Percentiles rank a stretch among this genome's conserved stretches.
Conservation (phyloP, 306 rosid genomes). For the Acmispon strigosus region DNA sequence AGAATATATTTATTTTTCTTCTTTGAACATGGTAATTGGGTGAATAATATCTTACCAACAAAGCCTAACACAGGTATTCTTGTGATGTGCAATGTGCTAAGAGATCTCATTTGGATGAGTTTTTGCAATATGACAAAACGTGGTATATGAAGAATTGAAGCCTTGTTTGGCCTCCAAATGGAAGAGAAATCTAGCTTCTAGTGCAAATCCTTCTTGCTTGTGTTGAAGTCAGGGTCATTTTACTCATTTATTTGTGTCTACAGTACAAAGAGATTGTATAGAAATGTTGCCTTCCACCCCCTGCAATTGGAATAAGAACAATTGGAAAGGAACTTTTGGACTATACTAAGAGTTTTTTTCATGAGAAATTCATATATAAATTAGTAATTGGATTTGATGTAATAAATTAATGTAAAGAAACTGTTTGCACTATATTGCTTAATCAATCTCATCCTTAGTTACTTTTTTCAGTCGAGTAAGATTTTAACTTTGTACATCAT, state of each 20-base stretch:
- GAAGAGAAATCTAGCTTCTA: conserved; percentile 1
- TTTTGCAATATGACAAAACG: conserved; percentile 8
- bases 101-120: background rate
- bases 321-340: too few relatives aligned
- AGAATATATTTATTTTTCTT: too few relatives aligned
- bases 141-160: background rate
- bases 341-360: too few relatives aligned
- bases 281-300: background rate
- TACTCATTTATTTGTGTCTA: background rate
- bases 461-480: too few relatives aligned
- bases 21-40: background rate
- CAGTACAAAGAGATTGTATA: background rate
- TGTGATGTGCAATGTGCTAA: background rate
- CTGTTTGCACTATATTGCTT: too few relatives aligned
- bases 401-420: too few relatives aligned
- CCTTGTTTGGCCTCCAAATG: conserved; percentile 18
- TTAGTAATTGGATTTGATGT: too few relatives aligned
- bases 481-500: background rate
- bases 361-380: too few relatives aligned
- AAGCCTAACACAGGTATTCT: too few relatives aligned
- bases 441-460: too few relatives aligned
- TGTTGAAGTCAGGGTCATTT: background rate
- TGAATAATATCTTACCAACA: background rate
- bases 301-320: background rate
- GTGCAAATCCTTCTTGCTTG: background rate